Conservation (phyloP, 2,329 filamentous ascomycete species). For the Blumeriella jaapii region DNA sequence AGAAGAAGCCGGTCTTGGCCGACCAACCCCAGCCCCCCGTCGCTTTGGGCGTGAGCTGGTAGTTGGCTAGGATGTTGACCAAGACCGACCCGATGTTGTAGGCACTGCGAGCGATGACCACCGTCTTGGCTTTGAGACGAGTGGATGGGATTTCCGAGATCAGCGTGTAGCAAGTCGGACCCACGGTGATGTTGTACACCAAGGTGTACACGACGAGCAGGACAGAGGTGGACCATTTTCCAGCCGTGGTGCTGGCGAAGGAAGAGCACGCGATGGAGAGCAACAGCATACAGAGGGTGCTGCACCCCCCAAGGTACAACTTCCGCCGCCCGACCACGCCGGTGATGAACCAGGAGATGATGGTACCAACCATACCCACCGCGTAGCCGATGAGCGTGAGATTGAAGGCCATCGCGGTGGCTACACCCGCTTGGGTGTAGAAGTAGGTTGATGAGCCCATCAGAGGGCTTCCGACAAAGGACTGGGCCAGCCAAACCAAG, state of each 20-base stretch:
- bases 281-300: conserved; percentile 31
- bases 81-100: conserved; percentile 29
- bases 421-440: conserved; percentile 43
- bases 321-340: conserved; percentile 36
- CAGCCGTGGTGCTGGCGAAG: conserved; percentile 31
- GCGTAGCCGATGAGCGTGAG: conserved; percentile 38
- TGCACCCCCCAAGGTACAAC: conserved; percentile 37
- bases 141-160: conserved; percentile 32
- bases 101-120: conserved; percentile 27
- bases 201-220: conserved; percentile 32
- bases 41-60: conserved; percentile 41
- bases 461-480: conserved; percentile 50
- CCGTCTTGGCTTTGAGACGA: conserved; percentile 18
- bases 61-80: conserved; percentile 53
- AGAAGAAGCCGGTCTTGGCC: conserved; percentile 32
- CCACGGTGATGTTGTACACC: conserved; percentile 33
- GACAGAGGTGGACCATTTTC: conserved; percentile 27
- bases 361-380: conserved; percentile 39
- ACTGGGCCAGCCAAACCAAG: conserved; percentile 51
- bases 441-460: conserved; percentile 52
- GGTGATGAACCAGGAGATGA: conserved; percentile 39
- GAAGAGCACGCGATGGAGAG: conserved; percentile 36
- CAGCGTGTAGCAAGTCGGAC: conserved; percentile 32
- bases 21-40: conserved; percentile 27
- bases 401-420: conserved; percentile 37